Evolutionary conservation across 75 land plant genomes (phyloP).

Genomic region (Sequoia sempervirens): DNA sequence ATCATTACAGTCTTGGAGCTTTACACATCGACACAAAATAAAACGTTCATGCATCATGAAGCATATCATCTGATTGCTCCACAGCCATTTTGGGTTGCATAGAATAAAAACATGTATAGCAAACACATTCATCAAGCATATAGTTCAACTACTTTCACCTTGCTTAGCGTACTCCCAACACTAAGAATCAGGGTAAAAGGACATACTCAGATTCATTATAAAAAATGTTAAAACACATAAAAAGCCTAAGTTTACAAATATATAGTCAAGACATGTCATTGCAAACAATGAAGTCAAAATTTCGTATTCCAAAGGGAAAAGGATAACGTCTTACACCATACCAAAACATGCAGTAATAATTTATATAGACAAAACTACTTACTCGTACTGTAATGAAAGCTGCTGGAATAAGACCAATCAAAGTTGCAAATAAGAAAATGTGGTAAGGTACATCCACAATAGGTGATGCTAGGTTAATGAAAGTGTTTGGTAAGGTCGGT

Average conservation of each 20-base stretch:
- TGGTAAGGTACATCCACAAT: constrained; percentile 91
- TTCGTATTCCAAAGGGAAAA: neutral
- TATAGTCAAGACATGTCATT: neutral
- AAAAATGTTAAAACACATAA: neutral
- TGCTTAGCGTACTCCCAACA: neutral
- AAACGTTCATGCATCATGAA: neutral
- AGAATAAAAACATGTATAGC: neutral
- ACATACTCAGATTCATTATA: neutral
- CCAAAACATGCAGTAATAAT: neutral
- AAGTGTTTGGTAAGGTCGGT: constrained; percentile 89
- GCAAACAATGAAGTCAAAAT: neutral
- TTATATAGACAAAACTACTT: constrained; percentile 11
- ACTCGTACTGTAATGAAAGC: constrained; percentile 87
- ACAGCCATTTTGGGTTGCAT: neutral
- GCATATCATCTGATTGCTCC: neutral
- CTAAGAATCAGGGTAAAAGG: neutral
- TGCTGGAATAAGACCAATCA: constrained; percentile 85
- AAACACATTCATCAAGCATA: neutral
- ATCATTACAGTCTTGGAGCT: neutral
- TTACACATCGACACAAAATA: neutral
- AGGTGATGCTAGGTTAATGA: constrained; percentile 91
- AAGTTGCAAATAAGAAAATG: constrained; percentile 74
- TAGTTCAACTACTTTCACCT: neutral
- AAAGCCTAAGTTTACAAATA: neutral
- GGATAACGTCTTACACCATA: neutral